Base-by-base conservation (phyloP, 2,329 filamentous ascomycete species). In the Exophiala aquamarina region DNA sequence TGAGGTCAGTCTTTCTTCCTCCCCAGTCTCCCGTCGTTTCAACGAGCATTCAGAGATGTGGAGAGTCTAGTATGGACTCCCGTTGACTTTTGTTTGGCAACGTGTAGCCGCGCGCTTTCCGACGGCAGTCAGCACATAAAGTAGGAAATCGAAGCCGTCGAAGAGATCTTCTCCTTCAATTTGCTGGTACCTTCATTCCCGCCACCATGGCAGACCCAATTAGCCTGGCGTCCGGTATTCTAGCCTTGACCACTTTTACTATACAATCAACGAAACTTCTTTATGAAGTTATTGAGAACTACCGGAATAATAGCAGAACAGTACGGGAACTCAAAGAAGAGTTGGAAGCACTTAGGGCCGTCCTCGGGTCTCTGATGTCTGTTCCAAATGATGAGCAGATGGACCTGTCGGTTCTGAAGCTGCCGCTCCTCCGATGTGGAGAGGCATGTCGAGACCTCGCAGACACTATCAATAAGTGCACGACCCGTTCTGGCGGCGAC, bases 181-280 rank as follows among this genome's bases (percentile, higher is more conserved):
- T n/a, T n/a, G n/a, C n/a, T n/a, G n/a, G n/a, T n/a, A n/a, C n/a
- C n/a, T n/a, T n/a, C n/a, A n/a, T n/a, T n/a, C n/a, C n/a, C n/a
- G n/a, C n/a, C 34, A 49, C 29, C 28, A 61, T 61, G 59, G 52
- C 45, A 17, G 56, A 61, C n/a, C 44, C 53, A 13, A 35, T 60
- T 40, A 48, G 54, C 5, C 11, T 58, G 44, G 44, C 56, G 14
- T 49, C 57, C 8, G 42, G 58, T 26, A 26, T 62, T 35, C 39
- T 59, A 17, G 50, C 50, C 7, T 48, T 62, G 18, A 54, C 54
- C 38, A 47, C 32, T n/a, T 57, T 60, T 50, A 57, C 59, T 17
- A 47, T 61, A 31, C 54, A 62, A 40, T 47, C 57, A 1, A 57
- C 54, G 28, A 58, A 59, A 39, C 46, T 51, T 3, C 52, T 62